A percentile compares a stretch with the other conserved stretches of the same genome.
Conservation (phyloP, 2,329 filamentous ascomycete genomes). For the Fusarium coicis region DNA sequence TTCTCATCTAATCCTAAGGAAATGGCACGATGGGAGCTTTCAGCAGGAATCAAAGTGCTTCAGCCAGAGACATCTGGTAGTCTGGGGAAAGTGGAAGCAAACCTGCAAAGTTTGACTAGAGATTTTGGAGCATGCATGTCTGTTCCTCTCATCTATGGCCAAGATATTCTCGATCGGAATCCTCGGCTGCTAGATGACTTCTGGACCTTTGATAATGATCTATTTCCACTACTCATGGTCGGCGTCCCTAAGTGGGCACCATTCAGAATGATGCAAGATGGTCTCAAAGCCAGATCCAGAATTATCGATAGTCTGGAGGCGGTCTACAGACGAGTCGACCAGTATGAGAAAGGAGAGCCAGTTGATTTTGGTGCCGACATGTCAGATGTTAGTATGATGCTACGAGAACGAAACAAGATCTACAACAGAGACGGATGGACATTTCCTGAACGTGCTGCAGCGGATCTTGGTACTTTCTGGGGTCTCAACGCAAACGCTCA, state of each 20-base stretch:
- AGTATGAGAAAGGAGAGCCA: constrained; percentile 12
- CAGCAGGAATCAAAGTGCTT: constrained; percentile 13
- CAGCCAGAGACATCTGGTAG: not conserved
- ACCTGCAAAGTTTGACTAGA: constrained; percentile 19
- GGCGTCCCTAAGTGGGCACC: constrained; percentile 36
- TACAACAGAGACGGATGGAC: constrained; percentile 25
- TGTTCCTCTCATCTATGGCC: constrained; percentile 36
- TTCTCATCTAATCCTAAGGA: constrained; percentile 15
- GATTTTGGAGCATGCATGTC: constrained; percentile 41
- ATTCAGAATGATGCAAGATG: constrained; percentile 29
- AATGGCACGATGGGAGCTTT: constrained; percentile 35
- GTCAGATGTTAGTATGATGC: constrained; percentile 21
- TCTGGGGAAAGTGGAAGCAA: constrained; percentile 2
- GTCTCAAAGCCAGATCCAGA: constrained; percentile 26
- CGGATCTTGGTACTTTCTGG: constrained; percentile 31
- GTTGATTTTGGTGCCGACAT: constrained; percentile 29
- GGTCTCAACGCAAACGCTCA: constrained; percentile 38
- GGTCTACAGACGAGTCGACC: constrained; percentile 7
- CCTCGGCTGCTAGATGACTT: constrained; percentile 31
- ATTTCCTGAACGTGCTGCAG: constrained; percentile 9
- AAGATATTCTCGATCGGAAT: constrained; percentile 31
- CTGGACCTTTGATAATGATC: constrained; percentile 39
- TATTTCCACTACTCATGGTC: constrained; percentile 34
- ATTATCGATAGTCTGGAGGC: constrained; percentile 15
- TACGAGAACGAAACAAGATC: constrained; percentile 29